phyloP scores from a whole-genome alignment of 176 grass and related monocot species.

The Avena atlantica region DNA sequence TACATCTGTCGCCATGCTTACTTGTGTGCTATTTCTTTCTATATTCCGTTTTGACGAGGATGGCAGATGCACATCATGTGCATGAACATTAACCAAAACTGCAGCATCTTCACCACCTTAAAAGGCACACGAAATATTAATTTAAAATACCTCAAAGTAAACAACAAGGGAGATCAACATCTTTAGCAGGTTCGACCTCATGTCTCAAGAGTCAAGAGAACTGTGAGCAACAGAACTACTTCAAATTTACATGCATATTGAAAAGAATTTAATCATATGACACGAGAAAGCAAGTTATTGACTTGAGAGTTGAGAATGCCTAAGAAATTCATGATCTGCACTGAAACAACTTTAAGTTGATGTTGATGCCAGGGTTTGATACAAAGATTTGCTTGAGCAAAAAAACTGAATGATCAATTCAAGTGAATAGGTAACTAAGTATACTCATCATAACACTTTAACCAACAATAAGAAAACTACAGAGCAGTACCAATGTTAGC shows the following conservation, averaged over 20 bases:
- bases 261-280: conserved; percentile 40
- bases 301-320: conserved; percentile 4
- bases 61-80: conserved; percentile 28
- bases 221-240: background rate
- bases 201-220: conserved; percentile 11
- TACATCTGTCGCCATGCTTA: conserved; percentile 15
- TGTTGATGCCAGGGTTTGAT: background rate
- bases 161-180: conserved; percentile 5
- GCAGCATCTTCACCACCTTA: conserved; percentile 19
- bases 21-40: conserved; percentile 30
- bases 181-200: conserved; percentile 3
- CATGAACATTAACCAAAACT: conserved; percentile 1
- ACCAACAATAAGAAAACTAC: background rate
- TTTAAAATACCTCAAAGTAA: conserved; percentile 8
- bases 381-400: background rate
- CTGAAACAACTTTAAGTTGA: background rate
- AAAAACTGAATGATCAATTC: background rate
- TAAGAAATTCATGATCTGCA: background rate
- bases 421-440: conserved; percentile 21
- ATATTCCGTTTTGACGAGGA: conserved; percentile 36
- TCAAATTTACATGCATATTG: background rate
- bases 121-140: background rate
- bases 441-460: conserved; percentile 20
- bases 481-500: background rate
- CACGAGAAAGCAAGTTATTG: conserved; percentile 14